These are phyloP conservation scores for Withania somnifera DNA, from an alignment of 305 asterid genomes.

Conservation along the genomic window DNA sequence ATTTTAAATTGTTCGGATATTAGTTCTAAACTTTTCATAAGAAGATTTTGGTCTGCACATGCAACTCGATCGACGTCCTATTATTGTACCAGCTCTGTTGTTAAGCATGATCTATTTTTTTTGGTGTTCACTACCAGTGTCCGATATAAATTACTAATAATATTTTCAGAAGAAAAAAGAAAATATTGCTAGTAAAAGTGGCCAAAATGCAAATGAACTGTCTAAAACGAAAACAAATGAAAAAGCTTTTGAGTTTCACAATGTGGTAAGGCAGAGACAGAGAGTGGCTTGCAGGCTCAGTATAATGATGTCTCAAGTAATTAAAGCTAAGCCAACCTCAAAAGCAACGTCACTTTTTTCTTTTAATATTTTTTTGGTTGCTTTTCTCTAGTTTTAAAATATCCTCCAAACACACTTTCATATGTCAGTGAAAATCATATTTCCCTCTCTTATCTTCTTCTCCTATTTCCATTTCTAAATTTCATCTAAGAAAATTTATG, in stretches of 20 bases:
- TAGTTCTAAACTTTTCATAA: too few species aligned
- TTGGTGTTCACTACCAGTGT: too few species aligned
- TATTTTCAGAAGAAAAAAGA: too few species aligned
- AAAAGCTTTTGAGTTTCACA: background rate
- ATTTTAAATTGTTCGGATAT: too few species aligned
- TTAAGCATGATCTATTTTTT: too few species aligned
- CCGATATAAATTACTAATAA: too few species aligned
- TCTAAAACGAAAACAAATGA: too few species aligned
- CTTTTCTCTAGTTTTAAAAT: slow-evolving; percentile 4
- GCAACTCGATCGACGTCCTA: too few species aligned
- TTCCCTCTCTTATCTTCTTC: background rate
- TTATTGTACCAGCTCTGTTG: too few species aligned
- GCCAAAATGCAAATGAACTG: too few species aligned
- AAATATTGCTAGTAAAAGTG: too few species aligned
- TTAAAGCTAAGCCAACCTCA: background rate
- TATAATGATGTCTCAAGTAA: background rate
- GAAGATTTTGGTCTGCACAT: too few species aligned
- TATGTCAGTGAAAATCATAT: background rate
- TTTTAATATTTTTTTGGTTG: background rate
- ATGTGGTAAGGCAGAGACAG: background rate
- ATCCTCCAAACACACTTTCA: background rate
- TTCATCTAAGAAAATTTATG: slow-evolving; percentile 6
- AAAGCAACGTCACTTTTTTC: background rate
- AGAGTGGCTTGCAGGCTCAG: background rate
- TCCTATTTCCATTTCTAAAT: background rate